Evolutionary conservation across 2,329 filamentous ascomycete species (phyloP), one percentile per base, ranked within the genome.

Genomic region (Phaeosphaeria sp.): DNA sequence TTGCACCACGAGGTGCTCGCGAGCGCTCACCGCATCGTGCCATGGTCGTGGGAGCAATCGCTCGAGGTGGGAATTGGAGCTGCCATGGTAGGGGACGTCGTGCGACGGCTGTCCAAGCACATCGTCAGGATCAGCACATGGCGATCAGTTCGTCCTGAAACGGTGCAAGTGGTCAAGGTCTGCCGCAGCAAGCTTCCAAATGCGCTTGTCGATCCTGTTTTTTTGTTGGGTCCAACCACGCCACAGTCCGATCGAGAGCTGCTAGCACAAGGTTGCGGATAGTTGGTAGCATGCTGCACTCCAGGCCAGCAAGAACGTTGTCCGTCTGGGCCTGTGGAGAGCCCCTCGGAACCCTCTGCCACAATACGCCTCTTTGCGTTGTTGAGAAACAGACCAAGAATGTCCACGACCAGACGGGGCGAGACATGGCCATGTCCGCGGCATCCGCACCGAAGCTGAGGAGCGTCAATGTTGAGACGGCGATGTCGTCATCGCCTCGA

Each of bases 91-190:
- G 30, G 30, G 30, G 30, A 36, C 30, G 30, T 36, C 11, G 30
- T 27, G 25, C 25, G 25, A 27, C 25, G 4, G 25, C 9, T 27
- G 25, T n/a, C 50, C 25, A 46, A 50, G 43, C 7, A 10, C 13
- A 25, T 22, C 21, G 1, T 22, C 36, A 15, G 20, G 41, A 36
- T 47, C 41, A 58, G 54, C 50, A 54, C 56, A 46, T 43, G 56
- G 54, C 54, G 55, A 62, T 59, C 56, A 33, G 43, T 27, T 48
- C 23, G 51, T 53, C 44, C 30, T 60, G 59, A 67, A 65, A 64
- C 65, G 39, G 52, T 54, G 23, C 50, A 48, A 55, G 52, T 47
- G 30, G 11, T 36, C 13, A 36, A 11, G 30, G 21, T 54, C 46
- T 55, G 23, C 46, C 46, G 48, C 46, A 41, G 44, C 18, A 52